Base-by-base conservation (phyloP, 345 rosid genomes). In the Camelina laxa region DNA sequence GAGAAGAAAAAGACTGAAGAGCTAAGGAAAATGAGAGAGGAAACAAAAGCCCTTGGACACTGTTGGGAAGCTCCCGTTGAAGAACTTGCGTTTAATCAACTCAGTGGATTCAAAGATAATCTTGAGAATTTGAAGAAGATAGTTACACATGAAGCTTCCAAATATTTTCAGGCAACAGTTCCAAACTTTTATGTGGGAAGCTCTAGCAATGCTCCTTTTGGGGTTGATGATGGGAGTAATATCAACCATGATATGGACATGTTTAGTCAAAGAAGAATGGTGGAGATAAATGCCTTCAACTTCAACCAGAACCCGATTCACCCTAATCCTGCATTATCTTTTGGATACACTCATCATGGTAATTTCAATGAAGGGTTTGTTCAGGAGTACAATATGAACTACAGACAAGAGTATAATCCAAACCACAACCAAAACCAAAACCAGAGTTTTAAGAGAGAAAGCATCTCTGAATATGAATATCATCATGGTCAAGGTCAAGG, bases 51-150 rank as follows among this genome's bases (percentile, higher is more conserved):
- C 2, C 11, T 16, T 35, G 73, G 60, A 48, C 39, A 62, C 45
- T 85, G 92, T 90, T 87, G 90, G 96, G 82, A 84, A 67, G 51
- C 80, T 2, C 87, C 89, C 1, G 30, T 77, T 2, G 84, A 81
- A 1, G 79, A 69, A 38, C 80, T 87, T 11, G 70, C 31, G 11
- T 8, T 69, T 5, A 1, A 31, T 5, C 84, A 86, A 70, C 79
- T 82, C 7, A 58, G 75, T 35, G 83, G 44, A 41, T 51, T 89
- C 62, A 83, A 78, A 64, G 24, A 39, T 8, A 49, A 77, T 0
- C 63, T 91, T 39, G 82, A 77, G 69, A 79, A 62, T 36, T 74
- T 91, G 39, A 84, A 75, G 74, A 77, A 71, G 19, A 47, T 53
- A 3, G 84, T 89, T 0, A 50, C 65, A 19, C n/a, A 53, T 17